Base-by-base conservation (phyloP, 257 asterid species). In the Capsicum rhomboideum region DNA sequence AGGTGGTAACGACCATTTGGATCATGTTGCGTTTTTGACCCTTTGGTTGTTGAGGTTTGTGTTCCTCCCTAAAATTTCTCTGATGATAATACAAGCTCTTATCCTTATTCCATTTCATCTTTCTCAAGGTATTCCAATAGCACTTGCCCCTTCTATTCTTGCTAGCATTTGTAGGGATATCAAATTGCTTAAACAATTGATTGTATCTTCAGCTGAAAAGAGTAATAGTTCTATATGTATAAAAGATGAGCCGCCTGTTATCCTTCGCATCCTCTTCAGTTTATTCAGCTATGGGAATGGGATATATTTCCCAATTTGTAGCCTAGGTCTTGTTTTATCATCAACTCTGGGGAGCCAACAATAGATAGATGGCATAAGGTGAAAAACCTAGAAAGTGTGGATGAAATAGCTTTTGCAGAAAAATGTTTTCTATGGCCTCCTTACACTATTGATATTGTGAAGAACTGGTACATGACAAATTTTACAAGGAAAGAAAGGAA, bases 361-460 rank as follows among this genome's bases (percentile, higher is more conserved):
- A 20, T 78, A 9, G 67, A 50, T 78, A 54, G 82, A 29, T 78
- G 82, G 67, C 67, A 78, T 53, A 53, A 52, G 46, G 66, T 49
- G 67, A 78, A 20, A 29, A 69, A 34, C 37, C 4, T 18, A 18
- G 1, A 5, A 0, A 3, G 53, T 18, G 52, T 68, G 3, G 78
- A 69, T 18, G 78, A 10, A 37, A 37, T 69, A 20, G 52, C 18
- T 69, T 69, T 26, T 10, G 85, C 71, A 20, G 77, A 23, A 0
- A 68, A 58, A 14, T 40, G n/a, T 21, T 90, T 85, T 29, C 9
- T 55, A 14, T 89, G 91, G 93, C 85, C 85, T 37, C 92, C 93
- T 40, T 89, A 88, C 31, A 7, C 29, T 53, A 34, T 34, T 8
- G 82, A n/a, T 7, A 23, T 21, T 40, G 18, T 11, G n/a, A n/a